phyloP scores from a whole-genome alignment of 129 eudicot species.

The Apium graveolens region DNA sequence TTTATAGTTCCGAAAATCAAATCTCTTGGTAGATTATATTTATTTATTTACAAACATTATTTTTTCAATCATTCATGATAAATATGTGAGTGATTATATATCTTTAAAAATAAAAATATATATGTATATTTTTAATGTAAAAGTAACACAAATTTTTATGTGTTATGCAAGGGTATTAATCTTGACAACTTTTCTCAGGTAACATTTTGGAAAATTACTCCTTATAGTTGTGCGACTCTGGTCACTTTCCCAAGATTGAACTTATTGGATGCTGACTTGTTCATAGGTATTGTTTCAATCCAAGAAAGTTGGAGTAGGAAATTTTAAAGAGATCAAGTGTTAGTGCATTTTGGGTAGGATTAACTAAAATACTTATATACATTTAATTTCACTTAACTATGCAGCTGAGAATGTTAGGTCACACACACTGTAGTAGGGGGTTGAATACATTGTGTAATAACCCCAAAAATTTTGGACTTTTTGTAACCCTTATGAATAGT shows the following conservation, averaged over 20 bases:
- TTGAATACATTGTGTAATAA: too few relatives aligned
- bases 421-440: too few relatives aligned
- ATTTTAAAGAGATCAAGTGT: not conserved
- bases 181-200: too few relatives aligned
- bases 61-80: not conserved
- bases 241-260: not conserved
- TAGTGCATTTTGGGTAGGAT: not conserved
- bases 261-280: not conserved
- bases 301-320: not conserved
- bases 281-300: not conserved
- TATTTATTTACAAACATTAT: not conserved
- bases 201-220: not conserved
- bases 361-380: not conserved
- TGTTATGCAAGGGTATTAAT: too few relatives aligned
- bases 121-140: too few relatives aligned
- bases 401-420: constrained; percentile 41
- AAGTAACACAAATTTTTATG: too few relatives aligned
- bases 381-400: not conserved
- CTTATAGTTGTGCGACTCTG: not conserved
- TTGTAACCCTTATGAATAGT: too few relatives aligned
- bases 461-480: too few relatives aligned
- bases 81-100: not conserved
- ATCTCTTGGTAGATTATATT: not conserved
- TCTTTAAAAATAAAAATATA: too few relatives aligned
- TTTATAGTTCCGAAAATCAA: not conserved